These are phyloP conservation scores for Aegilops tauschii DNA, from an alignment of 176 grass and related monocot species.

Conservation along the genomic window DNA sequence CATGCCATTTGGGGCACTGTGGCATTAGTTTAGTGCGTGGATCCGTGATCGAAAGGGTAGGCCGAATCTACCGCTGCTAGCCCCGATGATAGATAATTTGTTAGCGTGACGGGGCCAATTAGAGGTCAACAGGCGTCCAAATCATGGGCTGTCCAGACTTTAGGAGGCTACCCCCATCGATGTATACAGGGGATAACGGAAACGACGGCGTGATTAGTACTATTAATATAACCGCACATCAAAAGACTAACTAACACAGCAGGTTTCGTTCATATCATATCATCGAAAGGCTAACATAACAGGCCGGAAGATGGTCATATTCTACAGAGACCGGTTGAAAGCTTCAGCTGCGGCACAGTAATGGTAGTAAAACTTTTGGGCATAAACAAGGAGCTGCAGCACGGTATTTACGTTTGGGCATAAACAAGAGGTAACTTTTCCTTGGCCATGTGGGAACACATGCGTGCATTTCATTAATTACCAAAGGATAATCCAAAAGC, in stretches of 20 bases:
- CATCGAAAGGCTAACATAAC: slow-evolving; percentile 36
- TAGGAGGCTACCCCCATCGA: slow-evolving; percentile 40
- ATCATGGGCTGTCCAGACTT: slow-evolving; percentile 39
- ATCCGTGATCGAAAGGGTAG: background rate
- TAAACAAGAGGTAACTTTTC: background rate
- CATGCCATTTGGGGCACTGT: slow-evolving; percentile 20
- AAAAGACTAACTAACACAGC: background rate
- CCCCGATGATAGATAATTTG: slow-evolving; percentile 1
- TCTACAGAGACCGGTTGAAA: slow-evolving; percentile 3
- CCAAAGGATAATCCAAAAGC: background rate
- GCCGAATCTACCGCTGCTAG: slow-evolving; percentile 16
- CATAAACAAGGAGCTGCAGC: background rate
- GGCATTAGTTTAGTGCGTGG: slow-evolving; percentile 17
- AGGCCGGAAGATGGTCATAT: slow-evolving; percentile 17
- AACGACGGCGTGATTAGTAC: background rate
- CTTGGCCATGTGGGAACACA: background rate
- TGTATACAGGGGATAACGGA: slow-evolving; percentile 30
- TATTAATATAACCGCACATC: slow-evolving; percentile 1
- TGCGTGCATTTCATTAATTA: background rate
- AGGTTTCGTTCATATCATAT: no score
- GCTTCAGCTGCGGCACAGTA: background rate
- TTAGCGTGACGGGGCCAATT: slow-evolving; percentile 5
- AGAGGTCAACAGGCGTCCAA: slow-evolving; percentile 17
- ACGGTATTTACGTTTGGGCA: background rate
- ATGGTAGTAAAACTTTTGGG: background rate